Evolutionary conservation across 2,329 filamentous ascomycete genomes (phyloP).

Genomic region (Paracoccidioides lutzii): DNA sequence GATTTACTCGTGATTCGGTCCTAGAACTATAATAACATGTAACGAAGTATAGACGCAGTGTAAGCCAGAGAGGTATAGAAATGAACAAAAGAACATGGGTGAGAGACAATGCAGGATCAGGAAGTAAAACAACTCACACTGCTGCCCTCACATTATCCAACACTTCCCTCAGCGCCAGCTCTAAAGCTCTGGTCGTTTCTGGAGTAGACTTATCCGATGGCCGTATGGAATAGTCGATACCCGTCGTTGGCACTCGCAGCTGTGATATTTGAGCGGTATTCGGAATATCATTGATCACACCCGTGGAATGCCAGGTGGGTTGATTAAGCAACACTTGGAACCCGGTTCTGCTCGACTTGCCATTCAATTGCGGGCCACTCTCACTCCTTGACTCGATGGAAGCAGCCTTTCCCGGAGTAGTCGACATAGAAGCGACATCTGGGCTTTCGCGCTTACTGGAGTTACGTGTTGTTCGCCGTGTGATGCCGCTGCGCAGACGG

Average conservation of each 20-base stretch:
- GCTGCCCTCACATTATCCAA: conserved; percentile 70
- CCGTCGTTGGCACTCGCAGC: conserved; percentile 4
- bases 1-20: conserved; percentile 29
- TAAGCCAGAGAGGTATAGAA: conserved; percentile 1
- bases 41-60: conserved; percentile 4
- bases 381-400: not conserved
- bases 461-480: conserved; percentile 64
- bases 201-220: conserved; percentile 53
- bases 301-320: conserved; percentile 61
- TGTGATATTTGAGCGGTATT: conserved; percentile 18
- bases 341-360: conserved; percentile 23
- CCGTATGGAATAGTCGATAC: conserved; percentile 39
- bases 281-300: conserved; percentile 63
- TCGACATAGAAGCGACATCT: conserved; percentile 41
- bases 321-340: conserved; percentile 43
- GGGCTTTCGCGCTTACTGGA: conserved; percentile 47
- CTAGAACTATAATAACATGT: conserved; percentile 26
- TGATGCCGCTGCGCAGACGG: conserved; percentile 72
- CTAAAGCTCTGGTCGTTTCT: conserved; percentile 71
- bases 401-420: conserved; percentile 17
- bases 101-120: not conserved
- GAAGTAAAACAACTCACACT: conserved; percentile 45
- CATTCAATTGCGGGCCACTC: conserved; percentile 20
- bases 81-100: not conserved
- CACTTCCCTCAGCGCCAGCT: conserved; percentile 73